Evolutionary conservation across 257 asterid species (phyloP).

Genomic region (Jasminum sambac): DNA sequence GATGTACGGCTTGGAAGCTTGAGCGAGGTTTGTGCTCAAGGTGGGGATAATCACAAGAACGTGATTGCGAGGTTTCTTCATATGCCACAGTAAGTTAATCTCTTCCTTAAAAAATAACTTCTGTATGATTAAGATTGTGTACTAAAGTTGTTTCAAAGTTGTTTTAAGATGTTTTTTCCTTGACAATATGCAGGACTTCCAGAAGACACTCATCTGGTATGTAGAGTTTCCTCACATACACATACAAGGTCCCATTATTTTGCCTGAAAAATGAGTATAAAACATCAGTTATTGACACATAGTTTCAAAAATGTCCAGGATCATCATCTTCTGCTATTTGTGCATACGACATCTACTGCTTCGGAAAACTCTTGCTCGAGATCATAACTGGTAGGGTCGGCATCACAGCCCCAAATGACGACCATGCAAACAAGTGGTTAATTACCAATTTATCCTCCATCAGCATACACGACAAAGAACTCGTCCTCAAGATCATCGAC

Average conservation of each 20-base stretch:
- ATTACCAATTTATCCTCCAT: conserved; percentile 41
- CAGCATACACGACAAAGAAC: conserved; percentile 50
- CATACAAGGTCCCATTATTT: background rate
- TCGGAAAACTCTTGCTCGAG: conserved; percentile 68
- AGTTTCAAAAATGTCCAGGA: conserved; percentile 32
- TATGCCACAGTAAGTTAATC: conserved; percentile 52
- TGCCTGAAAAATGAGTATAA: background rate
- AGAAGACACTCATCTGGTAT: conserved; percentile 45
- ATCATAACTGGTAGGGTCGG: conserved; percentile 68
- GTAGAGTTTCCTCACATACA: conserved; percentile 15
- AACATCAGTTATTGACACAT: background rate
- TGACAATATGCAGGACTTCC: conserved; percentile 50
- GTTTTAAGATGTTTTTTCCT: conserved; percentile 21
- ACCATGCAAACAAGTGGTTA: conserved; percentile 49
- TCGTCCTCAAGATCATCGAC: conserved; percentile 46
- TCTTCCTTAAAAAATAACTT: background rate
- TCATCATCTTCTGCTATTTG: conserved; percentile 37
- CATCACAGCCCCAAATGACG: conserved; percentile 38
- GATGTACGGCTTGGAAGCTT: conserved; percentile 85
- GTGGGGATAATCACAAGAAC: conserved; percentile 38
- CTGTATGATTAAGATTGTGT: background rate
- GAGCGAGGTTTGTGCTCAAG: conserved; percentile 50
- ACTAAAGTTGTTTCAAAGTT: too few species aligned
- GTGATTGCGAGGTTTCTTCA: conserved; percentile 48
- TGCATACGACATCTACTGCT: conserved; percentile 66